Evolutionary conservation across 306 rosid genomes (phyloP), one percentile per base, ranked within the genome.

Genomic region (Cucumis hystrix): DNA sequence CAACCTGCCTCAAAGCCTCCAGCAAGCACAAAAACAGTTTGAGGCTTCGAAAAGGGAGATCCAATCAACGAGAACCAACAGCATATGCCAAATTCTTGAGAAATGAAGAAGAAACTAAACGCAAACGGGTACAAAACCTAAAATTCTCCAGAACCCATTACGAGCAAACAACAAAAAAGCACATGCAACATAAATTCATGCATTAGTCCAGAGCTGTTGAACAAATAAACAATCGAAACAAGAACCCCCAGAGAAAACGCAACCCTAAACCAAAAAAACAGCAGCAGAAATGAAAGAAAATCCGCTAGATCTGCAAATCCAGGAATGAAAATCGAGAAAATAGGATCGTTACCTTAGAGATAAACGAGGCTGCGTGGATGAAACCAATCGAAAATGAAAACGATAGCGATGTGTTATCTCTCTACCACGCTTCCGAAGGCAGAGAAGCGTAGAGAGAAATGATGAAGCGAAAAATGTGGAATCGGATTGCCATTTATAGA

Each of bases 401-500:
- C 9, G 43, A 10, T 20, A 76, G 37, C 28, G 6, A 67, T 68
- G 25, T 28, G 60, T 54, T 13, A 6, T 30, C 70, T 35, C 81
- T 78, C 67, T 68, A 79, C 83, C 54, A 85, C 89, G 91, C 91
- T 85, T 84, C 91, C 78, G 79, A 80, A 37, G 49, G 81, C 76
- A 7, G 59, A 73, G 84, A 85, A 87, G 87, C 89, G 91, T 58
- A 81, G 88, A 77, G 79, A 69, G 68, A 45, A 17, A n/a, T 7
- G 45, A 16, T 5, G 43, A 8, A 1, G 1, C 2, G 4, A 3
- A 20, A 45, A 30, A 30, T 4, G 28, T 0, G 56, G 51, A 75
- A 35, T 21, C 49, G 40, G 40, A 23, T 17, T 51, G 77, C 47
- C 55, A 73, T 73, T 73, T 73, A 73, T 52, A 73, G 63, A 73